Evolutionary conservation across 75 land plant species (phyloP).

Genomic region (Cupressus sempervirens): DNA sequence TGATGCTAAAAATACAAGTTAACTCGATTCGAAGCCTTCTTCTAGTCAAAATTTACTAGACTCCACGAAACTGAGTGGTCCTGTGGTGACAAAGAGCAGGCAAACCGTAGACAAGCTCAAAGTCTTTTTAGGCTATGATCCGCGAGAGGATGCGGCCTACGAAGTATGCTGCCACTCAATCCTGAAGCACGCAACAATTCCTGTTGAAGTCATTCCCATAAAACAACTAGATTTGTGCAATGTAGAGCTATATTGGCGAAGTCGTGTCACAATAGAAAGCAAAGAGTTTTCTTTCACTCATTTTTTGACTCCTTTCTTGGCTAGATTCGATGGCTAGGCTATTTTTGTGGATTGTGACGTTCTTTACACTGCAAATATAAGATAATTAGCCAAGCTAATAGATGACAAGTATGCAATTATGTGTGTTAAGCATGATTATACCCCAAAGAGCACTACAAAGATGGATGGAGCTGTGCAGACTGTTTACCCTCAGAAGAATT

Average conservation of each 20-base stretch:
- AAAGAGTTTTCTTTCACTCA: conserved; percentile 85
- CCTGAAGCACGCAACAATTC: conserved; percentile 55
- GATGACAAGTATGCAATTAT: conserved; percentile 69
- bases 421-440: conserved; percentile 78
- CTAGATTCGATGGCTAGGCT: conserved; percentile 73
- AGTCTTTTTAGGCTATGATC: conserved; percentile 74
- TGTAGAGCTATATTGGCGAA: conserved; percentile 52
- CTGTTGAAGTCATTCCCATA: conserved; percentile 65
- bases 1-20: background rate
- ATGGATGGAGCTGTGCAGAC: conserved; percentile 79
- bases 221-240: conserved; percentile 48
- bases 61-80: background rate
- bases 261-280: conserved; percentile 53
- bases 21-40: background rate
- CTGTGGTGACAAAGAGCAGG: conserved; percentile 1
- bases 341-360: conserved; percentile 89
- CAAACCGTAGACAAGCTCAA: conserved; percentile 15
- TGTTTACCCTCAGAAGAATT: conserved; percentile 66
- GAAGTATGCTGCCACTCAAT: conserved; percentile 73
- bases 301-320: conserved; percentile 71
- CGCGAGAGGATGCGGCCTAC: conserved; percentile 72
- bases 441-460: conserved; percentile 58
- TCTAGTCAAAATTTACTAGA: background rate
- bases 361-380: conserved; percentile 51
- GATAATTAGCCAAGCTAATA: conserved; percentile 42